phyloP scores from a whole-genome alignment of 257 asterid species.

The Jaltomata sinuosa region DNA sequence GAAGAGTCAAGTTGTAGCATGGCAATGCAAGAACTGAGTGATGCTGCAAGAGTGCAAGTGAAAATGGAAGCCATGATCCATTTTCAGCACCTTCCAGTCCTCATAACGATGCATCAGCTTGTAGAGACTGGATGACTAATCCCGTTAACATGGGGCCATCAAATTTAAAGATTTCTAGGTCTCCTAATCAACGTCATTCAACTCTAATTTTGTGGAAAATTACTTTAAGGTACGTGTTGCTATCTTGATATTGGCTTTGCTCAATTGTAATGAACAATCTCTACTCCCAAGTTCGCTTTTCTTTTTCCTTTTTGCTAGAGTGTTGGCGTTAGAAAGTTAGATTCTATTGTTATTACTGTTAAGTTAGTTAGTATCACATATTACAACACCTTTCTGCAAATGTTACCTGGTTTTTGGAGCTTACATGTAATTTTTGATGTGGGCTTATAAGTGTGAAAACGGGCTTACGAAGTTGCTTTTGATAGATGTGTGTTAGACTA shows the following conservation, averaged over 20 bases:
- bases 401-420: not conserved
- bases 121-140: slow-evolving; percentile 20
- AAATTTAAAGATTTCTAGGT: slow-evolving; percentile 32
- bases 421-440: not conserved
- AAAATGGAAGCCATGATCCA: slow-evolving; percentile 22
- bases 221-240: slow-evolving; percentile 60
- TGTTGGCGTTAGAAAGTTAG: not conserved
- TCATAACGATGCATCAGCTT: slow-evolving; percentile 21
- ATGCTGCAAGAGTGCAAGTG: slow-evolving; percentile 17
- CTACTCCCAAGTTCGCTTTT: too few relatives aligned
- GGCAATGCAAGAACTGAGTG: slow-evolving; percentile 36
- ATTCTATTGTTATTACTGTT: not conserved
- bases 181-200: slow-evolving; percentile 53
- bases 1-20: slow-evolving; percentile 36
- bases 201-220: slow-evolving; percentile 89
- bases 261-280: not conserved
- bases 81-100: slow-evolving; percentile 23
- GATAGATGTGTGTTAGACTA: not conserved
- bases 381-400: not conserved
- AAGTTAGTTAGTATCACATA: not conserved
- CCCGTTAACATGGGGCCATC: slow-evolving; percentile 22
- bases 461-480: not conserved
- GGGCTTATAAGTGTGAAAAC: not conserved
- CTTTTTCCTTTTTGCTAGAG: not conserved
- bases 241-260: slow-evolving; percentile 1